Evolutionary conservation across 225 moss, liverwort and hornwort genomes (phyloP).

Genomic region (Bryum argenteum): DNA sequence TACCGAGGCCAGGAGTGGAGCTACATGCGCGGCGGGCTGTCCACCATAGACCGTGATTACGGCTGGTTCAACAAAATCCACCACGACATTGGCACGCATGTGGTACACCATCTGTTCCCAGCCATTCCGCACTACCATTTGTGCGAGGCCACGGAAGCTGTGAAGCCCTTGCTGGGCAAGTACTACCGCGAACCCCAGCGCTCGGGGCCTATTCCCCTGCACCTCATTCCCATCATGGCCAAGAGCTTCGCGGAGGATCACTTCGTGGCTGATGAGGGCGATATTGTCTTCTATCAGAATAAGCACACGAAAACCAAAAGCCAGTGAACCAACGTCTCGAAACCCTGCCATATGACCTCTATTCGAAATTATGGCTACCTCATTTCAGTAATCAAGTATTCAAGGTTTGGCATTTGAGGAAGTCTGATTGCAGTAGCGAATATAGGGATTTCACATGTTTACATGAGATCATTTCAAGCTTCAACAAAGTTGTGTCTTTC

Average conservation of each 20-base stretch:
- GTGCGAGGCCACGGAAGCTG: constrained; percentile 52
- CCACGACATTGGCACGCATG: constrained; percentile 61
- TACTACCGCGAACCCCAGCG: constrained; percentile 53
- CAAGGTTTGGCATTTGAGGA: too few relatives aligned
- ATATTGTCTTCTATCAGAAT: constrained; percentile 44
- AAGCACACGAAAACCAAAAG: constrained; percentile 3
- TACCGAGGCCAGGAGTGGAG: constrained; percentile 75
- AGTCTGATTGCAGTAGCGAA: too few relatives aligned
- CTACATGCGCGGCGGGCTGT: constrained; percentile 60
- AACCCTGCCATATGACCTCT: too few relatives aligned
- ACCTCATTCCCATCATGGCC: constrained; percentile 29
- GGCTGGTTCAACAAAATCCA: constrained; percentile 50
- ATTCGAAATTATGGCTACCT: too few relatives aligned
- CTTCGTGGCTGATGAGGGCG: constrained; percentile 53
- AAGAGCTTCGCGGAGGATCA: constrained; percentile 45
- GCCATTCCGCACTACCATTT: constrained; percentile 60
- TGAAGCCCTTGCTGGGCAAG: constrained; percentile 48
- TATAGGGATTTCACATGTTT: too few relatives aligned
- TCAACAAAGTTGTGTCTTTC: too few relatives aligned
- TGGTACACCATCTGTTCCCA: constrained; percentile 58
- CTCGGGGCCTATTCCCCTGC: constrained; percentile 42
- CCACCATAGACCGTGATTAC: constrained; percentile 64
- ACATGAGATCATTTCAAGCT: too few relatives aligned
- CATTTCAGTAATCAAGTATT: too few relatives aligned
- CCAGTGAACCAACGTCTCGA: neutral